Base-by-base conservation (phyloP, 1,284 basidiomycete species). In the Trametes sp. region DNA sequence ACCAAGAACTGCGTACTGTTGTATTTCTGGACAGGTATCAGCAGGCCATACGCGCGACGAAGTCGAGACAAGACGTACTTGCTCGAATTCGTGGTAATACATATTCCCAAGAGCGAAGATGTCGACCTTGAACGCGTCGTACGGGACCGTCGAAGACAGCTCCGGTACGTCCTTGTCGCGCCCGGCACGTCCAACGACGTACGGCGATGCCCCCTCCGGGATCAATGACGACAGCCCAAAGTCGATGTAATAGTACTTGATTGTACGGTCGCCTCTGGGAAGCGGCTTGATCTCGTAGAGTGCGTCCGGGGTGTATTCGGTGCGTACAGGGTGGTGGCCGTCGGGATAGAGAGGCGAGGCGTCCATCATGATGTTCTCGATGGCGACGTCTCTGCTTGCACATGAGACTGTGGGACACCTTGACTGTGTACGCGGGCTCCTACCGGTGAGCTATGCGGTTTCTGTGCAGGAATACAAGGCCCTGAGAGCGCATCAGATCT, bases 291-390 rank as follows among this genome's bases (percentile, higher is more conserved):
- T 36, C 1, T 61, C 44, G 19, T 50, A 35, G 2, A 64, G 38
- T 0, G 52, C 68, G 50, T 73, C 72, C 0, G 42, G 49, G 1
- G 56, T 50, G 28, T 36, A 53, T 1, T 59, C 10, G 1, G 11
- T 13, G 6, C 62, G 57, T 2, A 70, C 57, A 0, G 74, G 74
- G 56, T 75, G 75, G 45, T 72, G 69, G 1, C 70, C 69, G 1
- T 66, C 23, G 5, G 75, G 74, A 41, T 66, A 76, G 26, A 75
- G 46, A 0, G 51, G 28, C 2, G 46, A 19, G 1, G 55, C 73
- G 46, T 76, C 73, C 72, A 76, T 73, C 72, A 75, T 73, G 48
- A 76, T 72, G 45, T 76, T 76, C 1, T 56, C 62, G 1, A 61
- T 28, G 0, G 69, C 67, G 6, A 71, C 72, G 54, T 75, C 74